Evolutionary conservation across 2,329 filamentous ascomycete species (phyloP).

Genomic region (Aspergillus pseudoviridinutans): DNA sequence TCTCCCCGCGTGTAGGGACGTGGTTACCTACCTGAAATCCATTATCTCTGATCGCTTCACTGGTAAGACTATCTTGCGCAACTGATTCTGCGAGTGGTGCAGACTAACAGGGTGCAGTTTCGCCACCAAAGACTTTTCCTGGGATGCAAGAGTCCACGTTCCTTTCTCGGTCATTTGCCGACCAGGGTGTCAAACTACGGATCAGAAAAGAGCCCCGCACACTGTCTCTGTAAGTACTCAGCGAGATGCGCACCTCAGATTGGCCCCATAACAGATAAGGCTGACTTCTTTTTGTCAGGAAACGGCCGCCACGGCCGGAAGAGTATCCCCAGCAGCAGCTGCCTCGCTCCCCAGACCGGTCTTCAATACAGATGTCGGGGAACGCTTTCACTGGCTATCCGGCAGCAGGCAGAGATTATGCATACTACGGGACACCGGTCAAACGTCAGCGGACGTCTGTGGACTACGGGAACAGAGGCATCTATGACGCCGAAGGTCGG

Average conservation of each 20-base stretch:
- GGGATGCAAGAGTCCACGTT: conserved; percentile 79
- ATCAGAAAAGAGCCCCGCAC: conserved; percentile 76
- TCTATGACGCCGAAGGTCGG: conserved; percentile 35
- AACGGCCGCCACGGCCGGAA: conserved; percentile 37
- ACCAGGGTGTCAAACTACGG: conserved; percentile 79
- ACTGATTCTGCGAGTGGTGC: background rate
- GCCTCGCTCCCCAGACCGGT: conserved; percentile 36
- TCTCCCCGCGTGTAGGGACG: conserved; percentile 23
- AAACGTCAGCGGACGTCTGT: conserved; percentile 40
- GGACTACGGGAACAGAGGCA: conserved; percentile 31
- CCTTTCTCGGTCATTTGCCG: conserved; percentile 75
- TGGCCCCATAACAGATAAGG: background rate
- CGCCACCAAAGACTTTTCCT: conserved; percentile 64
- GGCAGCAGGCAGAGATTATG: conserved; percentile 30
- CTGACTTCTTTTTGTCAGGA: conserved; percentile 29
- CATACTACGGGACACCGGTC: conserved; percentile 30
- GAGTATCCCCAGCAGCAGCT: conserved; percentile 35
- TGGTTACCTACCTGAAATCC: conserved; percentile 50
- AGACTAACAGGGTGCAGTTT: conserved; percentile 27
- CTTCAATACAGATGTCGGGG: conserved; percentile 32
- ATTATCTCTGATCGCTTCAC: conserved; percentile 65
- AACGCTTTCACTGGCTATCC: conserved; percentile 32
- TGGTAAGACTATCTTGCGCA: conserved; percentile 41
- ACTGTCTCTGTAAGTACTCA: conserved; percentile 32
- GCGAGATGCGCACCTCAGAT: background rate